Evolutionary conservation across 495 filamentous ascomycete genomes (phyloP).

Genomic region (Choiromyces venosus): DNA sequence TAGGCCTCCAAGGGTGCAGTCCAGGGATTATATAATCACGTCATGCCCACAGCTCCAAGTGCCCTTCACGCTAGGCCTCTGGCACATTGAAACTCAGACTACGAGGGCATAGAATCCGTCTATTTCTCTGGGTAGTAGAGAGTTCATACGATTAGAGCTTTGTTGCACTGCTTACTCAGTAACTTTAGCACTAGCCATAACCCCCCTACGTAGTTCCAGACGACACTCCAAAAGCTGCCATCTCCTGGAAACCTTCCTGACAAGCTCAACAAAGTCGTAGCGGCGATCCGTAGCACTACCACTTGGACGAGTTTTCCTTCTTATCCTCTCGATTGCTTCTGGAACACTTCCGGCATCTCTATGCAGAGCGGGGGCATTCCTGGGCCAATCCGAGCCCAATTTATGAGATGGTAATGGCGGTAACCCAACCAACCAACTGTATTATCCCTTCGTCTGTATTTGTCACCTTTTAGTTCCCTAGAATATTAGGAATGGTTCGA

Average conservation of each 20-base stretch:
- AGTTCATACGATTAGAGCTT: not conserved
- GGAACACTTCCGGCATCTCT: not conserved
- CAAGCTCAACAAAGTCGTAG: not conserved
- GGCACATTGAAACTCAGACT: not conserved
- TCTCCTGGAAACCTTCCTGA: not conserved
- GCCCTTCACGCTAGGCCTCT: not conserved
- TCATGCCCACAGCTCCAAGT: not conserved
- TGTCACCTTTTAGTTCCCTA: too few species aligned
- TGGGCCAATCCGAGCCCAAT: not conserved
- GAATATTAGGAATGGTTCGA: too few species aligned
- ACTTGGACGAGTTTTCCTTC: not conserved
- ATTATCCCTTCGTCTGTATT: too few species aligned
- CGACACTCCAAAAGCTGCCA: not conserved
- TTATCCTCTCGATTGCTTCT: too few species aligned
- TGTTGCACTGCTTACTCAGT: not conserved
- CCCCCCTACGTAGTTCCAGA: not conserved
- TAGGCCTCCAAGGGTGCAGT: not conserved
- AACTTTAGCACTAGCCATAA: not conserved
- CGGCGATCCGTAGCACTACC: not conserved
- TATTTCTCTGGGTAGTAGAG: not conserved
- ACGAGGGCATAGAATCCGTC: not conserved
- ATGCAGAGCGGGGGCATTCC: not conserved
- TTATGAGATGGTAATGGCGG: not conserved
- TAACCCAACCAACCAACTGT: not conserved
- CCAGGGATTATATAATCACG: not conserved